These are phyloP conservation scores for Plectranthus barbatus DNA, from an alignment of 257 asterid genomes.

Conservation along the genomic window DNA sequence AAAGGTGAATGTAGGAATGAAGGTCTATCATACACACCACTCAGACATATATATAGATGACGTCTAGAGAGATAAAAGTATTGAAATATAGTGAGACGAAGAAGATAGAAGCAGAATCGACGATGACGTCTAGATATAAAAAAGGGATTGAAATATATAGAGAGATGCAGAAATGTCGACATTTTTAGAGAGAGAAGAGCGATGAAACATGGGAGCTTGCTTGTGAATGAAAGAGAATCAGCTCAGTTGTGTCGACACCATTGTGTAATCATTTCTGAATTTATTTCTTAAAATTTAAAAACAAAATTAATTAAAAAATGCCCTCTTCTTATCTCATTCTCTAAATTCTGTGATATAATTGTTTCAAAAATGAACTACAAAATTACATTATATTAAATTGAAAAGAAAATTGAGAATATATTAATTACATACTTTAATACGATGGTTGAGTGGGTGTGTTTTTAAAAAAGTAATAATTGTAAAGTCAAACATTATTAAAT, in stretches of 20 bases:
- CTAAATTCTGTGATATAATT: too few species aligned
- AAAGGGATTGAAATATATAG: neutral
- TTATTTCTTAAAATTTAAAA: neutral
- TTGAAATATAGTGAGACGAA: constrained; percentile 6
- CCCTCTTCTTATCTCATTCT: neutral
- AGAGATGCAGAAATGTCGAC: constrained; percentile 42
- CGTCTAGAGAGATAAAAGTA: neutral
- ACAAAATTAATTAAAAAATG: too few species aligned
- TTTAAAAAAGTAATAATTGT: too few species aligned
- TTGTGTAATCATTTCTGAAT: constrained; percentile 20
- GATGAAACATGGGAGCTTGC: neutral
- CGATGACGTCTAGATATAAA: neutral
- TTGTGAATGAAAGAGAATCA: constrained; percentile 1
- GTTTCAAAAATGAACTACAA: too few species aligned
- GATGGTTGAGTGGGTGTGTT: too few species aligned
- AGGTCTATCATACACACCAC: too few species aligned
- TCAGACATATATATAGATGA: too few species aligned
- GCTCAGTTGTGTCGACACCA: constrained; percentile 47
- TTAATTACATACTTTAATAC: too few species aligned
- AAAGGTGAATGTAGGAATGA: neutral
- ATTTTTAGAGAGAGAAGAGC: constrained; percentile 15
- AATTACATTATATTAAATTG: too few species aligned
- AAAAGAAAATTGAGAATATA: too few species aligned
- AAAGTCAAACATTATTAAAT: too few species aligned
- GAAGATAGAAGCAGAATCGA: too few species aligned